These are phyloP conservation scores for Clarireedia hainanense DNA, from an alignment of 2,329 filamentous ascomycete genomes.

Conservation along the genomic window DNA sequence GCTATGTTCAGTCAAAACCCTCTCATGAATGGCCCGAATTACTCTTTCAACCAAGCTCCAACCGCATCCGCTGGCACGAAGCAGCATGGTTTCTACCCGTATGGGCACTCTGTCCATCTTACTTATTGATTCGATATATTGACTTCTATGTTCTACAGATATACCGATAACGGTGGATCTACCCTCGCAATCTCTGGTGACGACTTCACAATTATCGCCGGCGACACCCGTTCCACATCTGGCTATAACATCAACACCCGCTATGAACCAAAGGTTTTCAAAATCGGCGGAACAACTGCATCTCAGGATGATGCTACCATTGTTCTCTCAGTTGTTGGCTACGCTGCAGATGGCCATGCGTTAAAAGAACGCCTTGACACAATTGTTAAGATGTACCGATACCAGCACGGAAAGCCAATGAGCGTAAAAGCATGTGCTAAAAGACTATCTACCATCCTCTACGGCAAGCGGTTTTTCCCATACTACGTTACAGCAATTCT, in stretches of 20 bases:
- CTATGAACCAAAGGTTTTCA: slow-evolving; percentile 92
- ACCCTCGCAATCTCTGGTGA: slow-evolving; percentile 90
- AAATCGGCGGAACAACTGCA: slow-evolving; percentile 84
- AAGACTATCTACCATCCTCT: slow-evolving; percentile 88
- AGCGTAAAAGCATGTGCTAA: slow-evolving; percentile 90
- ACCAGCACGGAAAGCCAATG: slow-evolving; percentile 97
- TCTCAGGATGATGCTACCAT: slow-evolving; percentile 80
- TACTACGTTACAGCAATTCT: slow-evolving; percentile 97
- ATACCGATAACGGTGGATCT: slow-evolving; percentile 96
- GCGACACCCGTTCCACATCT: slow-evolving; percentile 90
- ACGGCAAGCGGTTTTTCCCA: slow-evolving; percentile 97
- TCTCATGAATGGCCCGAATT: slow-evolving; percentile 60
- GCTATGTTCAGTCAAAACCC: slow-evolving; percentile 66
- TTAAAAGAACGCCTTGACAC: slow-evolving; percentile 90
- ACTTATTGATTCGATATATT: neutral
- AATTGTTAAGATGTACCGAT: slow-evolving; percentile 97
- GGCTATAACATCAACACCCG: slow-evolving; percentile 99
- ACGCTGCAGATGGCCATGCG: slow-evolving; percentile 88
- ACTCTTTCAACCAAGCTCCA: slow-evolving; percentile 57
- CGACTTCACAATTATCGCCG: slow-evolving; percentile 93
- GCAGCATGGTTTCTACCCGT: slow-evolving; percentile 91
- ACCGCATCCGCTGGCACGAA: slow-evolving; percentile 45
- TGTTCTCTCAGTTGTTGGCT: slow-evolving; percentile 88
- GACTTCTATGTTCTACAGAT: slow-evolving; percentile 43
- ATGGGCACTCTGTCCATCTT: slow-evolving; percentile 32